Percentiles rank a stretch among this genome's conserved stretches.
phyloP scores from a whole-genome alignment of 768 basidiomycete species.

The Rhodotorula babjevae region DNA sequence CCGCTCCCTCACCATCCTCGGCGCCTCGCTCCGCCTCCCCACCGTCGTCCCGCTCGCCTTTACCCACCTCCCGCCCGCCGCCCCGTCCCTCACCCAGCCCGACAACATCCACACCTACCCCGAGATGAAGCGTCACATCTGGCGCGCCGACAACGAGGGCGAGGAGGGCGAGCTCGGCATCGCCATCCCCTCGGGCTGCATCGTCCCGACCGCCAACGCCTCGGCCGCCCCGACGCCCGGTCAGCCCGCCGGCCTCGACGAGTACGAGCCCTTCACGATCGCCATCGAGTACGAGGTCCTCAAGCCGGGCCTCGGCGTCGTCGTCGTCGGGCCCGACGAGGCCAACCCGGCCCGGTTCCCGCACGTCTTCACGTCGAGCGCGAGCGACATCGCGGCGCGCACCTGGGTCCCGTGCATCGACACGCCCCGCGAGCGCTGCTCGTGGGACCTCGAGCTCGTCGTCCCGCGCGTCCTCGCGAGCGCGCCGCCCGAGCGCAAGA shows the following conservation, averaged over 20 bases:
- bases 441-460: constrained; percentile 97
- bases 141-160: constrained; percentile 80
- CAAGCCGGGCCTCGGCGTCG: constrained; percentile 75
- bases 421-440: constrained; percentile 88
- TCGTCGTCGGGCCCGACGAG: constrained; percentile 76
- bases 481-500: constrained; percentile 1
- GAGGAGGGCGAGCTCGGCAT: constrained; percentile 95
- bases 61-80: constrained; percentile 63
- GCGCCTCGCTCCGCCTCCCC: constrained; percentile 51
- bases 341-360: constrained; percentile 87
- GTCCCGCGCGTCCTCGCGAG: constrained; percentile 57
- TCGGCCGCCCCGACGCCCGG: constrained; percentile 15
- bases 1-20: constrained; percentile 54
- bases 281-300: constrained; percentile 74
- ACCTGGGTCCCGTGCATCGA: constrained; percentile 99
- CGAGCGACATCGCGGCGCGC: constrained; percentile 82
- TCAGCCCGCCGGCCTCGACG: constrained; percentile 49
- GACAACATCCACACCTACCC: constrained; percentile 77
- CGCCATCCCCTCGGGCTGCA: constrained; percentile 58
- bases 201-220: background rate
- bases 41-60: constrained; percentile 62
- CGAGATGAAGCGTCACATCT: constrained; percentile 85
- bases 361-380: constrained; percentile 83
- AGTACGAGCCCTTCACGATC: constrained; percentile 70
- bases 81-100: constrained; percentile 60